These are phyloP conservation scores for Suhomyces atakaporum DNA, from an alignment of 1,139 yeast species.

Conservation along the genomic window DNA sequence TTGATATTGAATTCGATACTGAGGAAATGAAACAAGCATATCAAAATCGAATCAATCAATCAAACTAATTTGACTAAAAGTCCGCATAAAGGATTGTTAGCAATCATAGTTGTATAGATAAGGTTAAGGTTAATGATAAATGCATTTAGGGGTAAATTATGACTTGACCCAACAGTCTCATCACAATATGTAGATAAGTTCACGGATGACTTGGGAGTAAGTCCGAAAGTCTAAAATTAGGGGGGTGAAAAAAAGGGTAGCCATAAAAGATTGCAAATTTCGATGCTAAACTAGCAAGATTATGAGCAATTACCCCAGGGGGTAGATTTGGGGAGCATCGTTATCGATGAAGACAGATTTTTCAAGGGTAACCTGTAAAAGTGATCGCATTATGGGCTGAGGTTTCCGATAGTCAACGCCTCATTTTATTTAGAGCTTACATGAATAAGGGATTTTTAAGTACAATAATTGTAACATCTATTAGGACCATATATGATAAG, in stretches of 20 bases:
- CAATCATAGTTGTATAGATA: not conserved
- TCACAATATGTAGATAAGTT: too few relatives aligned
- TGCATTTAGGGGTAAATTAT: too few relatives aligned
- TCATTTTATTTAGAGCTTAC: too few relatives aligned
- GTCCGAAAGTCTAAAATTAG: too few relatives aligned
- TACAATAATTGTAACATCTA: not conserved
- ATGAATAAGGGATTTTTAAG: not conserved
- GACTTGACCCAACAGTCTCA: too few relatives aligned
- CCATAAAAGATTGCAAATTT: not conserved
- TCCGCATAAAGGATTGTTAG: not conserved
- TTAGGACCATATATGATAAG: not conserved
- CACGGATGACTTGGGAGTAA: too few relatives aligned
- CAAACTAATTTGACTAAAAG: not conserved
- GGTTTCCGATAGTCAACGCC: too few relatives aligned
- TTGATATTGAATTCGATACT: constrained; percentile 23
- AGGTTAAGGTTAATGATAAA: too few relatives aligned
- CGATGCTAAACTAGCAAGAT: constrained; percentile 8
- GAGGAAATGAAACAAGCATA: constrained; percentile 19
- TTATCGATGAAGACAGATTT: not conserved
- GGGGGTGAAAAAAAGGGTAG: too few relatives aligned
- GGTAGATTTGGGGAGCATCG: constrained; percentile 3
- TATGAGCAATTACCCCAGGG: constrained; percentile 3
- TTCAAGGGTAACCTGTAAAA: constrained; percentile 4
- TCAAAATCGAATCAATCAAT: constrained; percentile 8
- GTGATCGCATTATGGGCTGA: too few relatives aligned